Percentiles rank a stretch among this genome's conserved stretches.
Evolutionary conservation across 1,284 basidiomycete species (phyloP).

Genomic region (Rugosomyces carneus): DNA sequence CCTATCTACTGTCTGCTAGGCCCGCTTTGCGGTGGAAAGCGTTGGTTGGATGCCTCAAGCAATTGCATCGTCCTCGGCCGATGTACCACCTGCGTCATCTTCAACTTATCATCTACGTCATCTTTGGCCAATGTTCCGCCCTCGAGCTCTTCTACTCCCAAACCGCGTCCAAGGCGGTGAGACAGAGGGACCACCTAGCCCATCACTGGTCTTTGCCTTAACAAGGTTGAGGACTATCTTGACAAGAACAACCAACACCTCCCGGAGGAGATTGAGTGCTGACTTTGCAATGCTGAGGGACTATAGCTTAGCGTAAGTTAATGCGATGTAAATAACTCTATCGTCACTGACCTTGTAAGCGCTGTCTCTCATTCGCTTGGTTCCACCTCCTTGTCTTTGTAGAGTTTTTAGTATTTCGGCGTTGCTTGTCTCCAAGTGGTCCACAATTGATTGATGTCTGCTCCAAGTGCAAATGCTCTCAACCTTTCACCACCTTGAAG

Average conservation of each 20-base stretch:
- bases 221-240: slow-evolving; percentile 80
- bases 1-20: too few relatives aligned
- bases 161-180: slow-evolving; percentile 90
- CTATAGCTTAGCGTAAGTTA: slow-evolving; percentile 28
- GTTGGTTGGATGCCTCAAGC: too few relatives aligned
- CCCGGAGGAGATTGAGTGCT: slow-evolving; percentile 50
- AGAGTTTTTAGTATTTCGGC: slow-evolving; percentile 36
- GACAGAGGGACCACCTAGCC: slow-evolving; percentile 85
- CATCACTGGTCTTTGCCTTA: slow-evolving; percentile 77
- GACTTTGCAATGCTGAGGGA: slow-evolving; percentile 33
- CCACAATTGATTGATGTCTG: slow-evolving; percentile 43
- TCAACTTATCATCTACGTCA: too few relatives aligned
- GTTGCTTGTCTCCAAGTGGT: slow-evolving; percentile 34
- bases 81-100: too few relatives aligned
- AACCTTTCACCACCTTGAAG: slow-evolving; percentile 47
- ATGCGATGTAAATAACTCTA: neutral
- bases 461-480: slow-evolving; percentile 37
- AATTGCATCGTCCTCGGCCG: too few relatives aligned
- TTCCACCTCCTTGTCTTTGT: slow-evolving; percentile 44
- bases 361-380: slow-evolving; percentile 50
- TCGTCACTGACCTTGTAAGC: slow-evolving; percentile 49
- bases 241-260: slow-evolving; percentile 87
- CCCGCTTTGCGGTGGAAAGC: too few relatives aligned
- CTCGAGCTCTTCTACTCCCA: too few relatives aligned
- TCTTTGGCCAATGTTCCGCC: too few relatives aligned